These are phyloP conservation scores for Alternaria hordeiaustralica DNA, from an alignment of 2,329 filamentous ascomycete genomes.

Conservation along the genomic window DNA sequence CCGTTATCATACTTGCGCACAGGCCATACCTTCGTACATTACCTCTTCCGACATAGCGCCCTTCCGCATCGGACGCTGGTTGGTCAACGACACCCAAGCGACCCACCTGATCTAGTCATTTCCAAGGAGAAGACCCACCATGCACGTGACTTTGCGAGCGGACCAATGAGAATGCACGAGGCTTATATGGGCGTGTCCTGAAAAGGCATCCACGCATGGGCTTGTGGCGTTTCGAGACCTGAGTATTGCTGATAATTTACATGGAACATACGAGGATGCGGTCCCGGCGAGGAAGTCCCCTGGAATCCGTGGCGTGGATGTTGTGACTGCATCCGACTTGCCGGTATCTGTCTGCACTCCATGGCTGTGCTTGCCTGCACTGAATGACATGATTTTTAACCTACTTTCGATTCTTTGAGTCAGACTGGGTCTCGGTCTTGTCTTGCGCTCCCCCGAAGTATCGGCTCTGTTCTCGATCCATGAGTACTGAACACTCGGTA, in stretches of 20 bases:
- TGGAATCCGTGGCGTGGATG: not conserved
- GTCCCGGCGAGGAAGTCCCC: not conserved
- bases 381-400: too few species aligned
- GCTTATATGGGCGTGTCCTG: not conserved
- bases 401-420: too few species aligned
- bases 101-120: not conserved
- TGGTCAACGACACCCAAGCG: not conserved
- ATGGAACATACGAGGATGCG: not conserved
- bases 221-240: not conserved
- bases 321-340: not conserved
- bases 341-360: too few species aligned
- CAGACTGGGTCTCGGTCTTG: too few species aligned
- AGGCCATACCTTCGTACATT: conserved; percentile 19
- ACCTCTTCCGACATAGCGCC: conserved; percentile 15
- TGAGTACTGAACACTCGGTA: not conserved
- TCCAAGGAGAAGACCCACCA: not conserved
- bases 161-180: conserved; percentile 1
- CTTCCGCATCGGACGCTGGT: not conserved
- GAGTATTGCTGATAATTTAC: not conserved
- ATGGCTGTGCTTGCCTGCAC: too few species aligned
- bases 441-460: too few species aligned
- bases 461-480: too few species aligned
- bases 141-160: conserved; percentile 15
- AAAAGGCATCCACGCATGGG: not conserved
- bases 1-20: not conserved